These are phyloP conservation scores for Plasmodium inui DNA, from an alignment of 169 alveolate genomes.

Conservation along the genomic window DNA sequence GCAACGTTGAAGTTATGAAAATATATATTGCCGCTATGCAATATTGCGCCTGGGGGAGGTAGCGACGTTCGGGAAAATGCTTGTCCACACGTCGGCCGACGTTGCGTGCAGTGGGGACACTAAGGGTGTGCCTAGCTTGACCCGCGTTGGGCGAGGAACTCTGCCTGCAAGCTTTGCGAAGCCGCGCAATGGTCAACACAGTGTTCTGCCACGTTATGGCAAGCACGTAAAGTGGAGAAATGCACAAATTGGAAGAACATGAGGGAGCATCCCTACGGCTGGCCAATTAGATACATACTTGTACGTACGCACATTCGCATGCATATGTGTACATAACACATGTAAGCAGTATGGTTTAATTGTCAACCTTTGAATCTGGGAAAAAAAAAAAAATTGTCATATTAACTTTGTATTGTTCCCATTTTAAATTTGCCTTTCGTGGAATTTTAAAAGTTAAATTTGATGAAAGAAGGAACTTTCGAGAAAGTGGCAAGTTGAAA, in stretches of 20 bases:
- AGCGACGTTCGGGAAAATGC: not conserved
- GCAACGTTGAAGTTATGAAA: not conserved
- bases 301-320: not conserved
- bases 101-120: not conserved
- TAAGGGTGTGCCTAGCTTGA: not conserved
- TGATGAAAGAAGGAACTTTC: not conserved
- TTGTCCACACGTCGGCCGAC: not conserved
- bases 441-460: not conserved
- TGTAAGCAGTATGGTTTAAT: not conserved
- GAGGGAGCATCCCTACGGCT: not conserved
- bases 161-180: not conserved
- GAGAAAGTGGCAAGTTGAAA: not conserved
- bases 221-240: not conserved
- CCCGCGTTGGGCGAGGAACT: conserved; percentile 1
- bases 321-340: not conserved
- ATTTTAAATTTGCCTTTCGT: not conserved
- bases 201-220: not conserved
- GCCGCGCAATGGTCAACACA: not conserved
- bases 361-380: not conserved
- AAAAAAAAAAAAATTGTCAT: not conserved
- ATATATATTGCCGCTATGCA: not conserved
- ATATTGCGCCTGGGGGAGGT: not conserved
- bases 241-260: not conserved
- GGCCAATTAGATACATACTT: not conserved
- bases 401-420: not conserved